phyloP scores from a whole-genome alignment of 345 rosid species.

The Lenwebbia sp. region DNA sequence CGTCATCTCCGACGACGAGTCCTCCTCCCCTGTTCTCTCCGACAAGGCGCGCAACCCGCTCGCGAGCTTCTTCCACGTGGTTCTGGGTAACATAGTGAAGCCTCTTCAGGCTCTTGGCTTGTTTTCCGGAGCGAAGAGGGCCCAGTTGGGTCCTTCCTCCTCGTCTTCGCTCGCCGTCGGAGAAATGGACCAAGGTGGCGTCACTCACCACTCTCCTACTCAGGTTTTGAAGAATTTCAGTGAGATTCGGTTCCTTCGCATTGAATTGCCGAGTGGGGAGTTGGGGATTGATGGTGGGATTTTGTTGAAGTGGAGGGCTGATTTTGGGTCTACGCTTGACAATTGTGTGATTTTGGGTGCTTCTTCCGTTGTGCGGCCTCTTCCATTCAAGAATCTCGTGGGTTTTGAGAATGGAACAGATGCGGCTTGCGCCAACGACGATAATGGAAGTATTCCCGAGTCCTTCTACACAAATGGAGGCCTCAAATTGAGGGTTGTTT shows the following conservation, averaged over 20 bases:
- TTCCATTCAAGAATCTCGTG: constrained; percentile 2
- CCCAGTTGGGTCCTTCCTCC: constrained; percentile 3
- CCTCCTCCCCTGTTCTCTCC: constrained; percentile 18
- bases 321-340: constrained; percentile 88
- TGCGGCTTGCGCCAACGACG: constrained; percentile 14
- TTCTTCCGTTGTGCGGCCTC: constrained; percentile 27
- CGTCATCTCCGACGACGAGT: constrained; percentile 85
- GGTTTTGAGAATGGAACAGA: constrained; percentile 13
- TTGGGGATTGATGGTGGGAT: constrained; percentile 70
- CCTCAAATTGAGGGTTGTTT: constrained; percentile 78
- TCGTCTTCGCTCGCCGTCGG: constrained; percentile 21
- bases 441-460: constrained; percentile 84
- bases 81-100: constrained; percentile 63
- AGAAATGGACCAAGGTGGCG: constrained; percentile 68
- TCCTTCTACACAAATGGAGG: constrained; percentile 94
- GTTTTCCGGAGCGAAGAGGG: constrained; percentile 47
- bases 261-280: constrained; percentile 82
- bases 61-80: constrained; percentile 35
- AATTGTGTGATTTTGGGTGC: constrained; percentile 86
- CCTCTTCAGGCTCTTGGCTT: constrained; percentile 71
- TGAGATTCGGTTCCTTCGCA: constrained; percentile 74
- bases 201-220: constrained; percentile 90
- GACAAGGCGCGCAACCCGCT: constrained; percentile 53
- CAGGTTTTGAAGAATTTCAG: constrained; percentile 86
- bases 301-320: constrained; percentile 84